Base-by-base conservation (phyloP, 1,284 basidiomycete species). In the Austropuccinia psidii region DNA sequence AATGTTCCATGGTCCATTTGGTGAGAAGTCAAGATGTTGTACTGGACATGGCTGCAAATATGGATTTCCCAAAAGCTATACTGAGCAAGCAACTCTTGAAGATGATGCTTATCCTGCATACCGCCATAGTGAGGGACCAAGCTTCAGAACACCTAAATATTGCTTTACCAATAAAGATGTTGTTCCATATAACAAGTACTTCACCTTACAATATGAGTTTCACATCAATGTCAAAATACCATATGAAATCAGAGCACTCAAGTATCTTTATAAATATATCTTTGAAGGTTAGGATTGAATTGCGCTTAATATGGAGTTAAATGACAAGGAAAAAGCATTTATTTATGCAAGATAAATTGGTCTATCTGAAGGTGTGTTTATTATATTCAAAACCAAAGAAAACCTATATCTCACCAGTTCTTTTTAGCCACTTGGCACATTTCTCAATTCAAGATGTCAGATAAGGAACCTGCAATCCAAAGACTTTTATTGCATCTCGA, bases 1-100 rank as follows among this genome's bases (percentile, higher is more conserved):
- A 61, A 85, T 85, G 84, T 75, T 85, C 1, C 85, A 86, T 80
- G 81, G 82, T 17, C 83, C 83, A 0, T 84, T 84, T 79, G 81
- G 82, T 8, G 52, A 75, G 7, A 47, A 55, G 0, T 79, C 27
- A 19, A 5, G 78, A 8, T 85, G 84, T 76, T 83, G 83, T 83
- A n/a, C 29, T 5, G 52, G 57, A 15, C 79, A 79, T 13, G 75
- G 84, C 41, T 86, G 84, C 76, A 77, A 78, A 0, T 84, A 84
- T 73, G 49, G 75, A 11, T 85, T 76, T 78, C 84, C 83, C 0
- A 84, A 84, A 67, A 24, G 74, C 0, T 84, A 82, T 65, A 74
- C 75, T 21, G 75, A 77, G 0, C 29, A 72, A 0, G 85, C 84
- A 0, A 75, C 74, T 0, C 77, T 84, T 62, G 78, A 79, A 39